Evolutionary conservation across 2,329 filamentous ascomycete genomes (phyloP).

Genomic region (Trichoderma sp.): DNA sequence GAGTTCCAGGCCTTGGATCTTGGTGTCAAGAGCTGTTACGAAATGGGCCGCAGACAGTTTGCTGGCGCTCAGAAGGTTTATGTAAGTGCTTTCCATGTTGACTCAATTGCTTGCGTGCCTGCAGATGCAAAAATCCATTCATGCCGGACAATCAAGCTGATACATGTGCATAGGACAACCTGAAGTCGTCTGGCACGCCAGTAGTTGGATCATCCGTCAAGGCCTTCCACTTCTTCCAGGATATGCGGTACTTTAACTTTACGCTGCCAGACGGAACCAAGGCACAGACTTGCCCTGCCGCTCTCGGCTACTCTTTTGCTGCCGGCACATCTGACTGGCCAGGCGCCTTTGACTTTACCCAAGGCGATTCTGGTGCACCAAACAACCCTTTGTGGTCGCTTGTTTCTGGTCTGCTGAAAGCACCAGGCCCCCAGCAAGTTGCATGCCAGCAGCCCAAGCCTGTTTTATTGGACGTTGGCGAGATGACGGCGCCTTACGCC

Average conservation of each 20-base stretch:
- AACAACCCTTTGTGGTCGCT: conserved; percentile 76
- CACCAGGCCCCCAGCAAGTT: conserved; percentile 68
- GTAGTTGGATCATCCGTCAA: conserved; percentile 69
- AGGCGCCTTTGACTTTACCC: conserved; percentile 89
- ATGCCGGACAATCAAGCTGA: neutral
- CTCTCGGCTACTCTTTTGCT: conserved; percentile 88
- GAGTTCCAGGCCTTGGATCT: conserved; percentile 68
- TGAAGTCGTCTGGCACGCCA: conserved; percentile 51
- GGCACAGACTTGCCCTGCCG: conserved; percentile 79
- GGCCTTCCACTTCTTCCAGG: conserved; percentile 81
- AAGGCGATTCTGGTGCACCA: conserved; percentile 75
- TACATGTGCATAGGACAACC: conserved; percentile 51
- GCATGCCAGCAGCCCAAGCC: conserved; percentile 81
- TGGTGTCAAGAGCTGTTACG: conserved; percentile 72
- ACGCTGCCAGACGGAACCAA: conserved; percentile 69
- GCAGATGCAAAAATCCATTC: neutral
- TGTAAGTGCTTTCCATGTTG: conserved; percentile 35
- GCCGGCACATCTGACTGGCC: conserved; percentile 91
- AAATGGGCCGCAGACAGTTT: conserved; percentile 75
- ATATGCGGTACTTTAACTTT: conserved; percentile 78
- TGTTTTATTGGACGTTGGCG: conserved; percentile 84
- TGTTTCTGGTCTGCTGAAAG: conserved; percentile 72
- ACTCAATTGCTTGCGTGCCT: neutral
- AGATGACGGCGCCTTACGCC: conserved; percentile 73
- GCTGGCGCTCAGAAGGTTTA: conserved; percentile 55